These are phyloP conservation scores for Pecoramyces ruminantium DNA, from an alignment of 192 early-diverging fungal genomes.

Conservation along the genomic window DNA sequence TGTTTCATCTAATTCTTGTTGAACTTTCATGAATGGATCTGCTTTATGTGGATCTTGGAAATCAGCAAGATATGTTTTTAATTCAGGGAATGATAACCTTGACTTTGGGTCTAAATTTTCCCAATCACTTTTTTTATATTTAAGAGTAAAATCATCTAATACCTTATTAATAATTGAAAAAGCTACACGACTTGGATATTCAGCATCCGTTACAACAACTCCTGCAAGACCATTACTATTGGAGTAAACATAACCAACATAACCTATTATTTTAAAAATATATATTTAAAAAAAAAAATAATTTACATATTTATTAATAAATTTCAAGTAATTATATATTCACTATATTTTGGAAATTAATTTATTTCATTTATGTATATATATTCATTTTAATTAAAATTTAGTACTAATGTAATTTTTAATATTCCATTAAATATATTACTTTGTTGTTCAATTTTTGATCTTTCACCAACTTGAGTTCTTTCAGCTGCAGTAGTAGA, in stretches of 20 bases:
- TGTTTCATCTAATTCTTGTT: slow-evolving; percentile 92
- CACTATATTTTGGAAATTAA: too few species aligned
- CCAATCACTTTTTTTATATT: slow-evolving; percentile 31
- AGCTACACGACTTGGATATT: slow-evolving; percentile 79
- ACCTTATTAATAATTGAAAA: slow-evolving; percentile 71
- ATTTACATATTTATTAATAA: not conserved
- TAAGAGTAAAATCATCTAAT: slow-evolving; percentile 66
- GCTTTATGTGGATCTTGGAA: slow-evolving; percentile 85
- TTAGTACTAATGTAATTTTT: too few species aligned
- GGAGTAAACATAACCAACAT: slow-evolving; percentile 66
- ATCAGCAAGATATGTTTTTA: slow-evolving; percentile 50
- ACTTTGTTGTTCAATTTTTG: slow-evolving; percentile 67
- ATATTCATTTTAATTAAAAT: too few species aligned
- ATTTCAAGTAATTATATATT: too few species aligned
- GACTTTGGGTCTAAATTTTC: slow-evolving; percentile 16
- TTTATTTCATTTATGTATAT: too few species aligned
- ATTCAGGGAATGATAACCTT: slow-evolving; percentile 39
- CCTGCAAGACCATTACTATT: slow-evolving; percentile 51
- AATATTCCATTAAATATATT: too few species aligned
- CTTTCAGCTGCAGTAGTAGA: slow-evolving; percentile 69
- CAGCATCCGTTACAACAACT: slow-evolving; percentile 63
- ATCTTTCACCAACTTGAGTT: slow-evolving; percentile 57
- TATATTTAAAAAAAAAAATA: not conserved
- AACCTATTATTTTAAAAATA: slow-evolving; percentile 25
- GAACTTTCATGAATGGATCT: slow-evolving; percentile 84